Base-by-base conservation (phyloP, 139 green algal species). In the Chlorella sp. region DNA sequence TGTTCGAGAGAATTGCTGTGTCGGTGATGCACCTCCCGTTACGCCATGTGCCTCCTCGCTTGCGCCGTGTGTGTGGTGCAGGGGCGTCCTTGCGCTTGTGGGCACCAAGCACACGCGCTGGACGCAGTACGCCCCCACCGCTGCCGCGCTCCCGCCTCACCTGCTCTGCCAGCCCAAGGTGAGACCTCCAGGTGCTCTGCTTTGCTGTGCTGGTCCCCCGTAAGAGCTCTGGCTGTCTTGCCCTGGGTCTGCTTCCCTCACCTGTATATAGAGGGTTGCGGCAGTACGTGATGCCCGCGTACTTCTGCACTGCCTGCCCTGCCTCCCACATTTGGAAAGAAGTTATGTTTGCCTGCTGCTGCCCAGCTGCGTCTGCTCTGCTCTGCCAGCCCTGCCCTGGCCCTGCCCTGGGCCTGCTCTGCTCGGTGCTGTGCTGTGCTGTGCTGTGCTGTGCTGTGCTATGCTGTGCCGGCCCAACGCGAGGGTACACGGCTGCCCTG, bases 101-200 rank as follows among this genome's bases (percentile, higher is more conserved):
- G 40, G 30, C 68, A 81, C 61, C 85, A 88, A 81, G 30, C 18
- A 16, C 40, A 73, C 85, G 4, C 39, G 48, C 30, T 88, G 66
- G 68, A 66, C 53, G 40, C 66, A 69, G 40, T 34, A 64, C 3
- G 85, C 85, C 0, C 22, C 85, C 40, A 66, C 16, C 16, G 71
- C 85, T 18, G 68, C 48, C 24, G 37, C 9, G 53, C 83, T 87
- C 36, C 83, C 83, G 7, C 64, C 60, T 0, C 36, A 80, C 18
- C 83, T 87, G 83, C 83, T 87, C 36, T 78, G 61, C 28, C 36
- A 36, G 36, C 68, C 68, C 30, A 28, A 66, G 34, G 83, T 87
- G 61, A 57, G 83, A 1, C 9, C 48, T 57, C 48, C 39, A 28
- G 28, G 16, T 71, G 21, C 69, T 19, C 30, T 36, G 26, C 28